Conservation (phyloP, 2,329 filamentous ascomycete species). For the Lithohypha guttulata region DNA sequence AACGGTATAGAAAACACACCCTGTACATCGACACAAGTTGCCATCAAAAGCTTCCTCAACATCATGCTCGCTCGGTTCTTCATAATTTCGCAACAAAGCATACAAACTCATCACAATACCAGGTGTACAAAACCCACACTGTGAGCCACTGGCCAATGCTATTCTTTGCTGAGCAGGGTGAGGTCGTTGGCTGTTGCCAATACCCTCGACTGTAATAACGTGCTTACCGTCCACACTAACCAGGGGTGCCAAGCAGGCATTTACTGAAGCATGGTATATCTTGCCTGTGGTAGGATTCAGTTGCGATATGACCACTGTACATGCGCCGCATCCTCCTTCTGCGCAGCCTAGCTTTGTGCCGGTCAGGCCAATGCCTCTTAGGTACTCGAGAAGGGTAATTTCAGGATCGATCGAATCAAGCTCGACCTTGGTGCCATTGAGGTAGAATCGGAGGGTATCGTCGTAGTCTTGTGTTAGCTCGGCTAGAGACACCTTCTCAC, state of each 20-base stretch:
- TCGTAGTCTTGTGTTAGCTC: constrained; percentile 67
- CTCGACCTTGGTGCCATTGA: constrained; percentile 84
- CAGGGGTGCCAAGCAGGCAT: constrained; percentile 86
- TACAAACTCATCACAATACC: constrained; percentile 98
- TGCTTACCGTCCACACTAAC: constrained; percentile 94
- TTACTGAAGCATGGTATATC: constrained; percentile 93
- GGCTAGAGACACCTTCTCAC: constrained; percentile 39
- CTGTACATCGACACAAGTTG: constrained; percentile 90
- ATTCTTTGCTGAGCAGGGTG: constrained; percentile 88
- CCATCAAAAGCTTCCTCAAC: constrained; percentile 96
- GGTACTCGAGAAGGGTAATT: constrained; percentile 81
- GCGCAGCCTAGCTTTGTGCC: constrained; percentile 95
- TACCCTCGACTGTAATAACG: constrained; percentile 94
- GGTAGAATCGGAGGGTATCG: constrained; percentile 80
- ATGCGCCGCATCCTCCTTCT: constrained; percentile 92
- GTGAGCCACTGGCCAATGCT: constrained; percentile 81
- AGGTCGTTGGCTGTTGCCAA: constrained; percentile 74
- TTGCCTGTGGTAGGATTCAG: constrained; percentile 83
- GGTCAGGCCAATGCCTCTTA: constrained; percentile 83
- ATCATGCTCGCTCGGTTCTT: constrained; percentile 62
- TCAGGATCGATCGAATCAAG: constrained; percentile 85
- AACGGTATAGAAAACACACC: too few relatives aligned
- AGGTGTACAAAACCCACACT: constrained; percentile 92
- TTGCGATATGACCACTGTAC: constrained; percentile 86
- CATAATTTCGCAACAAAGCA: constrained; percentile 67